These are phyloP conservation scores for Lipomyces sp. DNA, from an alignment of 805 yeast genomes.

Conservation along the genomic window DNA sequence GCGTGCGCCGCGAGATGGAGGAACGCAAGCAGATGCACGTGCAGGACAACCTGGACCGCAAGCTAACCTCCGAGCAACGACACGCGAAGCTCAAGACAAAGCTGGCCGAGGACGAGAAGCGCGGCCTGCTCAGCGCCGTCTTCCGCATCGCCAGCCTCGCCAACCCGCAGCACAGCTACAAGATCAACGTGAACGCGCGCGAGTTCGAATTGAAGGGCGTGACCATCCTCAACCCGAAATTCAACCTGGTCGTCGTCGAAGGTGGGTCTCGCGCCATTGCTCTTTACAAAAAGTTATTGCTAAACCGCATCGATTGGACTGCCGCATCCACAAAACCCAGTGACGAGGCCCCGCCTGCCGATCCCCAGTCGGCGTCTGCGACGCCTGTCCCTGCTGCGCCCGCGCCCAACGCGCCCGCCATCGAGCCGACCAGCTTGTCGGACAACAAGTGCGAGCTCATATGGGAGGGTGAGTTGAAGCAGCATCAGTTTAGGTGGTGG, in stretches of 20 bases:
- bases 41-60: slow-evolving; percentile 58
- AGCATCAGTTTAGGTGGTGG: slow-evolving; percentile 27
- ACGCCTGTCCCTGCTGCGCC: background rate
- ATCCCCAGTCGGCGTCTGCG: background rate
- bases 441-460: slow-evolving; percentile 28
- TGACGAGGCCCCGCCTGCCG: background rate
- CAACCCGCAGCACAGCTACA: slow-evolving; percentile 66
- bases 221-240: slow-evolving; percentile 35
- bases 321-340: slow-evolving; percentile 40
- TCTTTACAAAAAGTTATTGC: slow-evolving; percentile 61
- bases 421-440: background rate
- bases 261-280: slow-evolving; percentile 64
- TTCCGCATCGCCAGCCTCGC: slow-evolving; percentile 52
- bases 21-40: slow-evolving; percentile 60
- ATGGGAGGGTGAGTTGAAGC: slow-evolving; percentile 33
- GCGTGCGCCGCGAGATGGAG: slow-evolving; percentile 66
- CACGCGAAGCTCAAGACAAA: slow-evolving; percentile 50
- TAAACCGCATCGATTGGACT: slow-evolving; percentile 67
- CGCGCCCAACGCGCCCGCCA: background rate
- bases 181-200: slow-evolving; percentile 76
- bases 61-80: slow-evolving; percentile 55
- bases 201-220: slow-evolving; percentile 67
- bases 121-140: slow-evolving; percentile 57
- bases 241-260: slow-evolving; percentile 65
- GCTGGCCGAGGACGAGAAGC: slow-evolving; percentile 47